Conservation (phyloP, 2,329 filamentous ascomycete species). For the Nigrospora sphaerica region DNA sequence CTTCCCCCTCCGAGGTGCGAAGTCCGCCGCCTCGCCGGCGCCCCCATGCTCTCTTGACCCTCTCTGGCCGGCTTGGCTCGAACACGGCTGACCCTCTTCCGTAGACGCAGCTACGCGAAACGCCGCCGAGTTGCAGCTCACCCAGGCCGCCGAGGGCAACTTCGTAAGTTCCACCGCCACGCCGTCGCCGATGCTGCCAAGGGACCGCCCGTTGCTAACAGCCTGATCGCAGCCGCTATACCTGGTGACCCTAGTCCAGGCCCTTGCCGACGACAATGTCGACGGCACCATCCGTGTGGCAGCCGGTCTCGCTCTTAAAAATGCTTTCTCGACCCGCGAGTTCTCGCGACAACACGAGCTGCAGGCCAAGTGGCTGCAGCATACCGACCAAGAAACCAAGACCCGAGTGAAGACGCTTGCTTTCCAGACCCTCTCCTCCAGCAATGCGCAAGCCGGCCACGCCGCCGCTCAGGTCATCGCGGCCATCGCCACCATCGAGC, state of each 20-base stretch:
- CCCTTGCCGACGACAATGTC: conserved; percentile 85
- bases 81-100: conserved; percentile 24
- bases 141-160: conserved; percentile 85
- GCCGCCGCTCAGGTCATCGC: conserved; percentile 93
- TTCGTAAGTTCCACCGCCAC: conserved; percentile 59
- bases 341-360: conserved; percentile 79
- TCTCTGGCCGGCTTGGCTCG: neutral
- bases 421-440: conserved; percentile 77
- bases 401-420: conserved; percentile 80
- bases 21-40: neutral
- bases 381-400: conserved; percentile 77
- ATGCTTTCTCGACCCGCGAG: conserved; percentile 94
- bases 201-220: neutral
- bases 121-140: conserved; percentile 89
- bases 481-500: conserved; percentile 88
- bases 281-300: conserved; percentile 82
- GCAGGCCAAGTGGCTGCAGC: conserved; percentile 86
- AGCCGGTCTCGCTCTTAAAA: conserved; percentile 94
- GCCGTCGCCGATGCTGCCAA: neutral
- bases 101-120: conserved; percentile 84
- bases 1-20: too few species aligned
- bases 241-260: conserved; percentile 83
- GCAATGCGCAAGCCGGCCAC: conserved; percentile 75
- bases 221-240: conserved; percentile 62
- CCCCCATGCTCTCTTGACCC: conserved; percentile 1